Evolutionary conservation across 768 basidiomycete genomes (phyloP), one percentile per base, ranked within the genome.

Genomic region (Lactarius quietus): DNA sequence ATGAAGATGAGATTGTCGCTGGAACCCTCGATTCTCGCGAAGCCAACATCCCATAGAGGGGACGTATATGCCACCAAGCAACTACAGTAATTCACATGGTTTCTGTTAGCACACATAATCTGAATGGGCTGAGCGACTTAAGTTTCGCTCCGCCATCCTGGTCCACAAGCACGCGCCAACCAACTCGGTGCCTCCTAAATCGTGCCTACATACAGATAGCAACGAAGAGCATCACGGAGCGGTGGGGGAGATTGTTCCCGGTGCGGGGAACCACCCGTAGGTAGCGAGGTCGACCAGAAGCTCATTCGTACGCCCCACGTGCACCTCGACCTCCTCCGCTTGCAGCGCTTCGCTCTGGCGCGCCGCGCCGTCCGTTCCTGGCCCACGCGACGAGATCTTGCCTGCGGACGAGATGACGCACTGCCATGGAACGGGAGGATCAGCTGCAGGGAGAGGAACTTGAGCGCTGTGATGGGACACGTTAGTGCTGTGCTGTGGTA

Each of bases 311-410:
- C 82, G 78, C 23, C 84, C 81, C 3, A 75, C 77, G 3, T 72
- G 80, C 23, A 95, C 92, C 58, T 90, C 85, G n/a, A 95, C 83
- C 4, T 90, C 92, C 74, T 95, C 94, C 0, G 84, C 86, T 64
- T 87, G 84, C 17, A 97, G 81, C 3, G 82, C 86, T n/a, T 88
- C 86, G 20, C 85, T 79, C 72, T 97, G 94, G 1, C 85, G 78
- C 53, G 82, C 83, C 0, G 93, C 93, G 2, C 92, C 93, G 45
- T 83, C 78, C 3, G 94, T 94, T 3, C 87, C 89, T 4, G 93
- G 92, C 0, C 90, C 93, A 52, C 94, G 82, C 8, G 92, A 93
- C 1, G 92, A 92, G 68, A 92, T 89, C 1, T 80, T 76, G 1
- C 92, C 92, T 0, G 86, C 81, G 0, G 90, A 80, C 3, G 84